Evolutionary conservation across 805 yeast genomes (phyloP).

Genomic region (Pichia cephalocereana): DNA sequence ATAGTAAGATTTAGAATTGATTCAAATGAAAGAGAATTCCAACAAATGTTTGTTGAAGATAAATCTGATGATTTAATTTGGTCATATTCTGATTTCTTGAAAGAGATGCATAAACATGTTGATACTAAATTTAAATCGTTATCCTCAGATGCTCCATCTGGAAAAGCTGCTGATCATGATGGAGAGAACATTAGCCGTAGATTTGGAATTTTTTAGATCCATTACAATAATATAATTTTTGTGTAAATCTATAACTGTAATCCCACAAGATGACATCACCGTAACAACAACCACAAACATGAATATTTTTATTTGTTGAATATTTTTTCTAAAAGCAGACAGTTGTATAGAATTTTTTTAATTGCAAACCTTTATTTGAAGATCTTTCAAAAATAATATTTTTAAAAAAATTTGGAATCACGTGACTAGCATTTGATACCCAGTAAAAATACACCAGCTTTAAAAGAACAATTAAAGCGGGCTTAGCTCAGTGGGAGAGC

Average conservation of each 20-base stretch:
- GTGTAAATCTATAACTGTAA: too few species aligned
- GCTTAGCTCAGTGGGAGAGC: conserved; percentile 17
- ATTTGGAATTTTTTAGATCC: conserved; percentile 7
- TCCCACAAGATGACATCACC: too few species aligned
- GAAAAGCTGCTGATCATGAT: conserved; percentile 3
- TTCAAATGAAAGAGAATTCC: conserved; percentile 46
- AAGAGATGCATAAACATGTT: conserved; percentile 57
- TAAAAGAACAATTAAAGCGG: conserved; percentile 3
- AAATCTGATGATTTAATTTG: conserved; percentile 41
- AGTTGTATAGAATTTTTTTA: too few species aligned
- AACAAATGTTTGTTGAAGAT: conserved; percentile 68
- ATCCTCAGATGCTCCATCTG: not conserved
- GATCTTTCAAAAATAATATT: too few species aligned
- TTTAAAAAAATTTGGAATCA: too few species aligned
- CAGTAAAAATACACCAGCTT: too few species aligned
- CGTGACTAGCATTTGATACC: too few species aligned
- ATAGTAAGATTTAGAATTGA: conserved; percentile 60
- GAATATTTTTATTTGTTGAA: too few species aligned
- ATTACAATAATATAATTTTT: too few species aligned
- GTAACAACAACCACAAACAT: too few species aligned
- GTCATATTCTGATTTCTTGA: conserved; percentile 59
- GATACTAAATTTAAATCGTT: conserved; percentile 34
- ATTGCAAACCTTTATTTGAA: too few species aligned
- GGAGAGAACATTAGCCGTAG: conserved; percentile 9
- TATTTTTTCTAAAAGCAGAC: too few species aligned